Evolutionary conservation across 129 eudicot species (phyloP).

Genomic region (Flaveria robusta): DNA sequence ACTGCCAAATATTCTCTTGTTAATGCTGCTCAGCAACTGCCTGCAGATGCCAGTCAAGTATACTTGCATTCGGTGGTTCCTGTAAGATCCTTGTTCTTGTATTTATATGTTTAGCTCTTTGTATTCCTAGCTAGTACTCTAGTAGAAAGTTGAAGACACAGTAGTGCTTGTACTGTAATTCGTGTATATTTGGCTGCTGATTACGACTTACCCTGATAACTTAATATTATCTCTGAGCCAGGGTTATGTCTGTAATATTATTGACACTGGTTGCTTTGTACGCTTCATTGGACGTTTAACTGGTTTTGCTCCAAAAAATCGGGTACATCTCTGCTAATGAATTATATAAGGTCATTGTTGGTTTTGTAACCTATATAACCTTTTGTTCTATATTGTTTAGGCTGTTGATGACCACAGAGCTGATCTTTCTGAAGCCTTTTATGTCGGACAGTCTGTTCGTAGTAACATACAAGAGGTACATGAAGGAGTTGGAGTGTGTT

Average conservation of each 20-base stretch:
- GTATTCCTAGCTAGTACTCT: not conserved
- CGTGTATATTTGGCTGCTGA: constrained; percentile 5
- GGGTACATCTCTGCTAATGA: constrained; percentile 43
- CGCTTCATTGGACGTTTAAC: constrained; percentile 90
- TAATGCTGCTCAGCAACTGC: constrained; percentile 62
- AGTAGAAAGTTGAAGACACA: not conserved
- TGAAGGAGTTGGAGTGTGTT: constrained; percentile 12
- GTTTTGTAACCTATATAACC: constrained; percentile 3
- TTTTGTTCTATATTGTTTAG: constrained; percentile 36
- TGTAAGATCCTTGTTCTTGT: constrained; percentile 49
- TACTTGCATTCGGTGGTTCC: constrained; percentile 65
- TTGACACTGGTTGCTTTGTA: constrained; percentile 90
- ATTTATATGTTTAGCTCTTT: not conserved
- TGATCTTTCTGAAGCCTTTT: constrained; percentile 65
- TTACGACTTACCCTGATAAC: constrained; percentile 11
- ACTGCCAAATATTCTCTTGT: constrained; percentile 81
- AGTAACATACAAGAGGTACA: constrained; percentile 76
- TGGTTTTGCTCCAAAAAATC: constrained; percentile 87
- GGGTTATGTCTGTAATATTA: constrained; percentile 89
- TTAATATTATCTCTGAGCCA: constrained; percentile 35
- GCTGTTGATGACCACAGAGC: constrained; percentile 64
- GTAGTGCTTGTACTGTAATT: constrained; percentile 9
- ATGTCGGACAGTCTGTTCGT: constrained; percentile 90
- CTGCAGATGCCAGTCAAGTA: constrained; percentile 62
- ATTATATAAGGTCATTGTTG: not conserved